phyloP scores from a whole-genome alignment of 495 filamentous ascomycete genomes.

The Hypoxylon fuscum region DNA sequence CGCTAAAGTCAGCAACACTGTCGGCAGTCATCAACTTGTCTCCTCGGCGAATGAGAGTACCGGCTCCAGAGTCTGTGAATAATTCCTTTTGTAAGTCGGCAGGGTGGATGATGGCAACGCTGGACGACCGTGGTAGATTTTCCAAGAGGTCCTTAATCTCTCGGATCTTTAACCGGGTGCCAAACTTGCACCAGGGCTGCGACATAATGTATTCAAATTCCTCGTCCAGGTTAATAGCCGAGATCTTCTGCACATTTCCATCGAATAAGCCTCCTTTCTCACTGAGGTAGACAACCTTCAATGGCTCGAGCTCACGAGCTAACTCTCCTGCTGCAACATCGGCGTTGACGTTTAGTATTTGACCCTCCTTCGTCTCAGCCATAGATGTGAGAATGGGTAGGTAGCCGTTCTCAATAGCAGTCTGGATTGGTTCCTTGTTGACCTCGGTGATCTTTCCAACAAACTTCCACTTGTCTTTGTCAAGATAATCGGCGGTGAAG shows the following conservation, averaged over 20 bases:
- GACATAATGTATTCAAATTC: conserved; percentile 95
- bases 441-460: conserved; percentile 96
- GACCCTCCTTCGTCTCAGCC: conserved; percentile 92
- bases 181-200: conserved; percentile 95
- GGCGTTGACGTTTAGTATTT: conserved; percentile 97
- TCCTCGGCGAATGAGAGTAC: conserved; percentile 91
- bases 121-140: conserved; percentile 87
- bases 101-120: conserved; percentile 97
- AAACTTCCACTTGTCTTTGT: conserved; percentile 92
- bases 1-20: conserved; percentile 79
- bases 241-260: conserved; percentile 94
- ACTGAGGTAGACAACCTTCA: conserved; percentile 98
- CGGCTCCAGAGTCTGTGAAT: conserved; percentile 95
- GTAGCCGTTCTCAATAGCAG: conserved; percentile 89
- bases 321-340: conserved; percentile 96
- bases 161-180: conserved; percentile 96
- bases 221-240: conserved; percentile 96
- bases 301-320: conserved; percentile 85
- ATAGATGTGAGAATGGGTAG: conserved; percentile 96
- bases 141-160: conserved; percentile 95
- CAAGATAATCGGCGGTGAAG: conserved; percentile 92
- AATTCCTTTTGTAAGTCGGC: conserved; percentile 94
- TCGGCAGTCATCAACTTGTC: conserved; percentile 85
- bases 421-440: conserved; percentile 89
- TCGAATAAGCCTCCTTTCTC: conserved; percentile 98